A percentile compares a stretch with the other conserved stretches of the same genome.
Conservation (phyloP, 2,329 filamentous ascomycete species). For the Fusarium nurragi region DNA sequence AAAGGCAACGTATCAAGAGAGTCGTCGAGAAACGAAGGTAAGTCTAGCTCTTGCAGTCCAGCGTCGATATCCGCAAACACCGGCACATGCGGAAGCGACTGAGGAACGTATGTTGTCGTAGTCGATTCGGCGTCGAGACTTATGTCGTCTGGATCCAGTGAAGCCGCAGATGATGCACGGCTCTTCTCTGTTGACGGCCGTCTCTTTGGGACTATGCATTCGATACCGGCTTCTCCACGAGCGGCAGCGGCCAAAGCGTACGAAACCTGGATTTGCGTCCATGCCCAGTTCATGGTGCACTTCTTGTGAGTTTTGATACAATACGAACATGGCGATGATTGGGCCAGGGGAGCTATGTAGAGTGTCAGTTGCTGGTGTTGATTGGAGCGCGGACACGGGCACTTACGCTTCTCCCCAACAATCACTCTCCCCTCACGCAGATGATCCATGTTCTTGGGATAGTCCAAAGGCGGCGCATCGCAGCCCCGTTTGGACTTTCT, state of each 20-base stretch:
- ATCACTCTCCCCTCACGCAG: constrained; percentile 13
- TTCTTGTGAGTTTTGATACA: constrained; percentile 45
- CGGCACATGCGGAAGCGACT: constrained; percentile 1
- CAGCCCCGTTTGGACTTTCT: constrained; percentile 24
- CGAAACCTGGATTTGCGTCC: constrained; percentile 29
- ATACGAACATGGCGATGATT: constrained; percentile 42
- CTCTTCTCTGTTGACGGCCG: neutral
- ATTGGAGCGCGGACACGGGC: neutral
- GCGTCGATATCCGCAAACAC: neutral
- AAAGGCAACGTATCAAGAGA: neutral
- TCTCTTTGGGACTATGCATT: constrained; percentile 5
- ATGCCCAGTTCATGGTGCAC: constrained; percentile 43
- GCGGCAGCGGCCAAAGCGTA: constrained; percentile 11
- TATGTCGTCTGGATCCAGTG: neutral
- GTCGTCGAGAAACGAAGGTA: neutral
- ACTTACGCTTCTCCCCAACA: constrained; percentile 24
- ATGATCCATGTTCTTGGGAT: constrained; percentile 5
- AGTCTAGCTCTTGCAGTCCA: neutral
- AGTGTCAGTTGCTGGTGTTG: neutral
- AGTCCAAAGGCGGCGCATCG: constrained; percentile 14
- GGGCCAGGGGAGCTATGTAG: neutral
- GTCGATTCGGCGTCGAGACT: neutral
- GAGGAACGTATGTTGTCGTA: neutral
- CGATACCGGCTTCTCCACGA: constrained; percentile 6
- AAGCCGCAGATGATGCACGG: neutral